phyloP scores from a whole-genome alignment of 192 early-diverging fungal species.

The Mortierella claussenii region DNA sequence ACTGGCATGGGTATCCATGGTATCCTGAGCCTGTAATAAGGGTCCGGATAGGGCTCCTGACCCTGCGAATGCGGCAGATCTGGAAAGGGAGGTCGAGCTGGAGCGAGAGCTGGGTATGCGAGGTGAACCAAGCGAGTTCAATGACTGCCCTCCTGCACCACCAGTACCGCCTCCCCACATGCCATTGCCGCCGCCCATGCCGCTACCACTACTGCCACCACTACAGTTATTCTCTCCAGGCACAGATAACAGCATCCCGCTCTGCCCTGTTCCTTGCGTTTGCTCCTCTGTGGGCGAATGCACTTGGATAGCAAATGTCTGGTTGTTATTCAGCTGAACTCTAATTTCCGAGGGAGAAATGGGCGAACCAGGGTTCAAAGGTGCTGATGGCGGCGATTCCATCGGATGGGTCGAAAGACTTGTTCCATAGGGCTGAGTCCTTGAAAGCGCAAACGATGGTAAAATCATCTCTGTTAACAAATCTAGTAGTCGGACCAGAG shows the following conservation, averaged over 20 bases:
- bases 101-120: conserved; percentile 29
- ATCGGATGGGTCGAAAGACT: no score
- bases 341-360: conserved; percentile 45
- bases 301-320: conserved; percentile 38
- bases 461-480: conserved; percentile 59
- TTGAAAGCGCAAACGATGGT: conserved; percentile 49
- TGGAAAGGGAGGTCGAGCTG: conserved; percentile 24
- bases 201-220: background rate
- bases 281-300: conserved; percentile 45
- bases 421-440: conserved; percentile 11
- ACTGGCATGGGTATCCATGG: conserved; percentile 53
- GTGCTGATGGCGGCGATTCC: conserved; percentile 11
- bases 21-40: conserved; percentile 26
- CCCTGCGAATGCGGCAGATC: no score
- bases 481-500: conserved; percentile 53
- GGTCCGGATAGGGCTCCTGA: conserved; percentile 3
- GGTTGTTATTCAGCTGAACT: conserved; percentile 46
- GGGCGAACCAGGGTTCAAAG: conserved; percentile 1
- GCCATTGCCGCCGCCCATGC: no score
- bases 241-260: conserved; percentile 22
- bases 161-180: no score
- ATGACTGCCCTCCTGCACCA: conserved; percentile 2
- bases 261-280: no score
- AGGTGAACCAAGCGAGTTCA: conserved; percentile 13
- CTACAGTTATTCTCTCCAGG: conserved; percentile 3